These are phyloP conservation scores for Crithidia mellificae DNA, from an alignment of 208 protist genomes.

Conservation along the genomic window DNA sequence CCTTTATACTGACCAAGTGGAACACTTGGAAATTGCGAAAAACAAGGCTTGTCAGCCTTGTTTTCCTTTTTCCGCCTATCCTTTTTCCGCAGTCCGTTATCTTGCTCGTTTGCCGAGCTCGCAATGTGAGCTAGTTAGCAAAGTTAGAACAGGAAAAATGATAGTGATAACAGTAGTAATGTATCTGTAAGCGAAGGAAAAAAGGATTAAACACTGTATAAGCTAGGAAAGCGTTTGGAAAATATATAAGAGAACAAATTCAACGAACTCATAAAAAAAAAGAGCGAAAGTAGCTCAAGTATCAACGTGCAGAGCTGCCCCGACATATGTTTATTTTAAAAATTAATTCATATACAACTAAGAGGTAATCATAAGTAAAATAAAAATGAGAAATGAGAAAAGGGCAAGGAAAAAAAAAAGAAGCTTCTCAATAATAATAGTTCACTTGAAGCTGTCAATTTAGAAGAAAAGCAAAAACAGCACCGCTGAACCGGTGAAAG, in stretches of 20 bases:
- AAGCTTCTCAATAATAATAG: not conserved
- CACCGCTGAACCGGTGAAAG: conserved; percentile 12
- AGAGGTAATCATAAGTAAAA: not conserved
- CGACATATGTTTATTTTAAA: not conserved
- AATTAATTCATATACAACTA: not conserved
- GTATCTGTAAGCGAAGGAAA: too few relatives aligned
- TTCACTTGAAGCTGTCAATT: not conserved
- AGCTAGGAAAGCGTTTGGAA: not conserved
- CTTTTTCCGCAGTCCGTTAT: too few relatives aligned
- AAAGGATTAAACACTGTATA: too few relatives aligned
- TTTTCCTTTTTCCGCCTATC: too few relatives aligned
- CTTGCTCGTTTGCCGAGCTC: too few relatives aligned
- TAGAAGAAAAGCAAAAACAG: not conserved
- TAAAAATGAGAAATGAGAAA: not conserved
- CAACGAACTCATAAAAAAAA: not conserved
- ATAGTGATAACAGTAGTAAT: too few relatives aligned
- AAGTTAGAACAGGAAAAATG: too few relatives aligned
- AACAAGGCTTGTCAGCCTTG: too few relatives aligned
- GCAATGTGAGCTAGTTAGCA: too few relatives aligned
- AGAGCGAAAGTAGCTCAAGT: conserved; percentile 1
- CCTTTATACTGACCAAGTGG: too few relatives aligned
- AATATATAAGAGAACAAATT: not conserved
- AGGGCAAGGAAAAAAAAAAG: not conserved
- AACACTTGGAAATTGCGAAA: too few relatives aligned
- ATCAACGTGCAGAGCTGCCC: not conserved